Base-by-base conservation (phyloP, 1,284 basidiomycete species). In the Kwoniella shivajii region DNA sequence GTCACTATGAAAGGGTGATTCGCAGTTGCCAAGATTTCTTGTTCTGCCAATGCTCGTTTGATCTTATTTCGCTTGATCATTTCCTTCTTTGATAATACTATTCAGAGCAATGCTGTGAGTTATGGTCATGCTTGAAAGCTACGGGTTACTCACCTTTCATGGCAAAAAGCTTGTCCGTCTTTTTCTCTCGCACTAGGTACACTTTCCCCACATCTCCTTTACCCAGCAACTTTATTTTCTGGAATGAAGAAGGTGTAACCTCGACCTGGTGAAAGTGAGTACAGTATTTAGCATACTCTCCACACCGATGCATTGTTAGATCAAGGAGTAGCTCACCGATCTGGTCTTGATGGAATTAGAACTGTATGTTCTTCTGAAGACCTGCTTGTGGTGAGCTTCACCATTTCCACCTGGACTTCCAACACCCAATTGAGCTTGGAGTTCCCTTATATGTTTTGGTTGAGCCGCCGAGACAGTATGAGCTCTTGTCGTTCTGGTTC, bases 51-150 rank as follows among this genome's bases (percentile, higher is more conserved):
- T 14, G 93, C 93, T 61, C 93, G 87, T 78, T 97, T 96, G 81
- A 97, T 94, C 83, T 97, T 97, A 82, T 94, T 94, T 67, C 93
- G 86, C 80, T 94, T 90, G 78, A 97, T 92, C 93, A 97, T 96
- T 81, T 97, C 93, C 82, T 89, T 90, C 81, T 97, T 97, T 50
- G 90, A 94, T 44, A 97, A 81, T 18, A 97, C 93, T 92, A 49
- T 10, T 54, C 57, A 11, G 53, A 62, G 2, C 22, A 30, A 18
- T 42, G 38, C 37, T 16, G 36, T 16, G 30, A 16, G n/a, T n/a
- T n/a, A n/a, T n/a, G n/a, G n/a, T n/a, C n/a, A n/a, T n/a, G 31
- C 44, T 1, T 18, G 37, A 39, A 45, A 13, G 22, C 26, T 27
- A 18, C 11, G 9, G 20, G 11, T 38, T 16, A 63, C 76, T 53